Base-by-base conservation (phyloP, 345 rosid genomes). In the Populus euphratica region DNA sequence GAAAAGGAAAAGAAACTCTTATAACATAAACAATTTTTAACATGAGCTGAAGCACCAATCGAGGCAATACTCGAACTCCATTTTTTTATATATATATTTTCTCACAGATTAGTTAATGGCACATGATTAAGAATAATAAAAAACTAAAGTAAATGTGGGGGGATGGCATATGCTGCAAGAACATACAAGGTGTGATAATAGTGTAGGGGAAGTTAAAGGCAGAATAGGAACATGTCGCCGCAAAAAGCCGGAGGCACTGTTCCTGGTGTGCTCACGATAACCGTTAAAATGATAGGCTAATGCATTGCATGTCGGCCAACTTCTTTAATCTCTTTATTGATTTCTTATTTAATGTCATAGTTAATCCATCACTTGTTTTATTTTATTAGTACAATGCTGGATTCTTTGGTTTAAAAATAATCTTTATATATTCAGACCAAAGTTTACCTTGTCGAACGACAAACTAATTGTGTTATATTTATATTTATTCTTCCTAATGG, bases 281-380 rank as follows among this genome's bases (percentile, higher is more conserved):
- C 68, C 63, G 49, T 77, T 77, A 73, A 77, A 68, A 73, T 73
- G n/a, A 74, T 74, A 54, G 33, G 16, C 76, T 29, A 73, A 74
- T 74, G 76, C 81, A 64, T 78, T 78, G 76, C 79, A 39, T 74
- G 84, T 81, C 79, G 81, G 65, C 81, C 75, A 23, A 17, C 69
- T 68, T 74, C 21, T 77, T 25, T 52, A 1, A 5, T 69, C 23
- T 44, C 21, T 33, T 17, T 18, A 35, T 23, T 21, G 38, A 49
- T 27, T 36, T 33, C 2, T 12, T 47, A 47, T 47, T 13, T 47
- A 47, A 47, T 47, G 18, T 14, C 16, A 47, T 47, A 47, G 6
- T 47, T 47, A 47, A 47, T 47, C 11, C 50, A 47, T 18, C 69
- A 66, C 39, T 31, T 29, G 69, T 35, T 12, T 66, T 29, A 11